Evolutionary conservation across 2,329 filamentous ascomycete genomes (phyloP).

Genomic region (Cytospora paraplurivora): DNA sequence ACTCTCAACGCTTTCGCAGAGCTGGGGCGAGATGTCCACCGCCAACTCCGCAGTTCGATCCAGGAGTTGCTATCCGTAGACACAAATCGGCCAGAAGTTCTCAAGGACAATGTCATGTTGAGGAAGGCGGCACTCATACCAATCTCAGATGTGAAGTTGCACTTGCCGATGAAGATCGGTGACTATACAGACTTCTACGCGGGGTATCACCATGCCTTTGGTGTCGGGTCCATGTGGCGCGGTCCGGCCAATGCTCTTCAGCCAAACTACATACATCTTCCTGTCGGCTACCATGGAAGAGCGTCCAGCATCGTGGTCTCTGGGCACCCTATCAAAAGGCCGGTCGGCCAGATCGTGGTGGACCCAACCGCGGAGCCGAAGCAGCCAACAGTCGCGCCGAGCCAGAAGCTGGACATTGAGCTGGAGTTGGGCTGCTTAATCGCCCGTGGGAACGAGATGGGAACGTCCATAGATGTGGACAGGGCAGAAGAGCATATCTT

Average conservation of each 20-base stretch:
- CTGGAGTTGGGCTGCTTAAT: conserved; percentile 79
- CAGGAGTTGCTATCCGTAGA: conserved; percentile 65
- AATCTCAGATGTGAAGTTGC: conserved; percentile 61
- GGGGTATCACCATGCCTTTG: conserved; percentile 74
- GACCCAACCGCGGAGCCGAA: conserved; percentile 65
- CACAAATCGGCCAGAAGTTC: conserved; percentile 60
- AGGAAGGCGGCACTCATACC: conserved; percentile 61
- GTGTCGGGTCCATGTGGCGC: conserved; percentile 70
- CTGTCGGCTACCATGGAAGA: conserved; percentile 80
- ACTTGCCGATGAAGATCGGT: conserved; percentile 76
- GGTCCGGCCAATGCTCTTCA: conserved; percentile 73
- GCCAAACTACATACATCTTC: conserved; percentile 79
- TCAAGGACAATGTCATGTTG: conserved; percentile 63
- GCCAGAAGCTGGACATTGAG: conserved; percentile 73
- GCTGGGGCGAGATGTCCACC: conserved; percentile 68
- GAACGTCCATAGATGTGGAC: conserved; percentile 62
- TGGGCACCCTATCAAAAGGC: conserved; percentile 71
- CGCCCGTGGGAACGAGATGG: conserved; percentile 64
- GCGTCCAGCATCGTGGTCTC: conserved; percentile 76
- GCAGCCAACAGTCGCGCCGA: conserved; percentile 63
- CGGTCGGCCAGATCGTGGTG: conserved; percentile 72
- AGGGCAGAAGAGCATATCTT: conserved; percentile 70
- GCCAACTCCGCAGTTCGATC: conserved; percentile 68
- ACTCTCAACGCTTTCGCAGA: conserved; percentile 64
- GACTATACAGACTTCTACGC: conserved; percentile 89